Evolutionary conservation across 495 filamentous ascomycete genomes (phyloP).

Genomic region (Clavariopsis aquatica): DNA sequence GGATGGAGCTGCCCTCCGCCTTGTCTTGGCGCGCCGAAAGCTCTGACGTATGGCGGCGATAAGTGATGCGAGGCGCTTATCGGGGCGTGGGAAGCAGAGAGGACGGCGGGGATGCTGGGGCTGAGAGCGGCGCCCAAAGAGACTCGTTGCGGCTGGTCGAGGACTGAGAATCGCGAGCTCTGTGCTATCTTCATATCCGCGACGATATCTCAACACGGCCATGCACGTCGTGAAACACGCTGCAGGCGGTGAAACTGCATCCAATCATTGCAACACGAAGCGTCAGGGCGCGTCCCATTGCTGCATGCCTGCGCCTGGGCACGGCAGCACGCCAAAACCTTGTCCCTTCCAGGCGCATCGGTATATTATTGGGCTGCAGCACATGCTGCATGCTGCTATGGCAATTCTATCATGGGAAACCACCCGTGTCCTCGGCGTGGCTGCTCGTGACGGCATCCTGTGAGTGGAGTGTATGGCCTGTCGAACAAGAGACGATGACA

Average conservation of each 20-base stretch:
- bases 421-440: background rate
- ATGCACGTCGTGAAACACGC: slow-evolving; percentile 15
- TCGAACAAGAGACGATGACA: background rate
- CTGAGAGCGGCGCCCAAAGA: background rate
- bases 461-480: background rate
- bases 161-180: too few relatives aligned
- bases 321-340: background rate
- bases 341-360: background rate
- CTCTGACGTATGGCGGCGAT: slow-evolving; percentile 15
- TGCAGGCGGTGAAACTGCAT: slow-evolving; percentile 20
- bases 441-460: slow-evolving; percentile 1
- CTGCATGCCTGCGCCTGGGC: slow-evolving; percentile 13
- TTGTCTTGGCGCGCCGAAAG: slow-evolving; percentile 12
- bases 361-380: background rate
- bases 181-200: slow-evolving; percentile 3
- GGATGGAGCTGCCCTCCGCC: slow-evolving; percentile 14
- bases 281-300: slow-evolving; percentile 23
- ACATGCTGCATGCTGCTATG: background rate
- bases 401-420: background rate
- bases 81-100: background rate
- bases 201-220: slow-evolving; percentile 12
- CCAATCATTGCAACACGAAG: slow-evolving; percentile 34
- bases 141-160: background rate
- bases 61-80: background rate
- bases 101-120: background rate